Base-by-base conservation (phyloP, 2,329 filamentous ascomycete species). In the Diplocarpon rosae region DNA sequence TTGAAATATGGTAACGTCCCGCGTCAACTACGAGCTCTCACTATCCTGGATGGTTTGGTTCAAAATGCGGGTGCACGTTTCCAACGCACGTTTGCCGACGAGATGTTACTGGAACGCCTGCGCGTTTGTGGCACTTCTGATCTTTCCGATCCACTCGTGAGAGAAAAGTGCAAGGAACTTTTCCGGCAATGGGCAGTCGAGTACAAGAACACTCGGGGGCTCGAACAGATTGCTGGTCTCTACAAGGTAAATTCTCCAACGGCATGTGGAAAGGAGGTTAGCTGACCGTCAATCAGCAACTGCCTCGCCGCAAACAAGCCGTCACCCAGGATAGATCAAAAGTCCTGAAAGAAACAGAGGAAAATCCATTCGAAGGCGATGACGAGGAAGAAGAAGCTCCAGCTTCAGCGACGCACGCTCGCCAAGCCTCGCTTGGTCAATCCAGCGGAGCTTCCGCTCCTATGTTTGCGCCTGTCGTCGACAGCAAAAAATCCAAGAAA, bases 1-100 rank as follows among this genome's bases (percentile, higher is more conserved):
- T 77, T 98, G 73, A 98, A 98, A 69, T 96, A 98, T 65, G 92
- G 92, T 56, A 94, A 80, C 59, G 73, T 85, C n/a, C 90, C 96
- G 64, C 83, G 88, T 39, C 92, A 98, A 65, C 73, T 96, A 29
- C 79, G 92, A 48, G 85, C 92, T 30, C 75, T 98, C 16, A 83
- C 84, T 10, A 81, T 98, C 39, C 75, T 98, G 1, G 92, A 98
- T 62, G 89, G 85, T 34, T 72, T 98, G 32, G 92, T 98, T 49
- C 86, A 95, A 61, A 98, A 98, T 67, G 89, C 88, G 2, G 90
- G 90, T 1, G 73, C 83, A 11, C 78, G 83, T 11, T 95, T 96
- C 61, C 85, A 95, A 64, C 79, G 85, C 39, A 76, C 77, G 13
- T 95, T 96, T 62, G 85, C 81, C 9, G 90, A 98, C 58, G 89